Evolutionary conservation across 495 filamentous ascomycete genomes (phyloP), one percentile per base, ranked within the genome.

Genomic region (Daldinia vernicosa): DNA sequence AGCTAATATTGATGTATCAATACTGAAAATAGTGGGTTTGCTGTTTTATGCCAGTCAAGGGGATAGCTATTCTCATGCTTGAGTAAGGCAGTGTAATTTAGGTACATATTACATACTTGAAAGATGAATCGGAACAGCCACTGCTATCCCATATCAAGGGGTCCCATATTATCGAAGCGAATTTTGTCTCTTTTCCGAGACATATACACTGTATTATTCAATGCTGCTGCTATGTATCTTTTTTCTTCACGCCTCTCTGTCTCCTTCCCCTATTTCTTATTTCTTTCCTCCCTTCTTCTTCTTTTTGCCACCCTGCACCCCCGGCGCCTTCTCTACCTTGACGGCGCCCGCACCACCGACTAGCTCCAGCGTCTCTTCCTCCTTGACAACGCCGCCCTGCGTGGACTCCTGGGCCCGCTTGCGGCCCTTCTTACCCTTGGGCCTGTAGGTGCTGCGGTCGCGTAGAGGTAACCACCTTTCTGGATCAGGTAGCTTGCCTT

Each of bases 391-490:
- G 37, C 94, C 94, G 70, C 95, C 95, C 81, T 99, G 95, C 11
- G 93, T 97, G 32, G 90, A 82, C 47, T 91, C 92, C 27, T 86
- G 87, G 15, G 86, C 89, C 76, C 88, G 89, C 83, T 91, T 92
- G 85, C 93, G 94, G 11, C 92, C 92, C 84, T 97, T 98, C 78
- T 89, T 90, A 11, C 94, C 93, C 81, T 96, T 97, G 14, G 94
- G 94, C 55, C 90, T 82, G 80, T 97, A 99, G 47, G 87, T 90
- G 69, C 92, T 96, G 15, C 95, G 86, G 75, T 99, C 95, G 54
- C 90, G 86, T 63, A 98, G 81, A 24, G 95, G 95, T 64, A 98
- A 79, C 95, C 95, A 99, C 54, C 95, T 82, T 80, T 99, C 96
- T 1, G 92, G 90, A 75, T 98, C 95, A 6, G 91, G 83, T 50